Evolutionary conservation across 495 filamentous ascomycete genomes (phyloP), one percentile per base, ranked within the genome.

Genomic region (Hypoxylon perforatum): DNA sequence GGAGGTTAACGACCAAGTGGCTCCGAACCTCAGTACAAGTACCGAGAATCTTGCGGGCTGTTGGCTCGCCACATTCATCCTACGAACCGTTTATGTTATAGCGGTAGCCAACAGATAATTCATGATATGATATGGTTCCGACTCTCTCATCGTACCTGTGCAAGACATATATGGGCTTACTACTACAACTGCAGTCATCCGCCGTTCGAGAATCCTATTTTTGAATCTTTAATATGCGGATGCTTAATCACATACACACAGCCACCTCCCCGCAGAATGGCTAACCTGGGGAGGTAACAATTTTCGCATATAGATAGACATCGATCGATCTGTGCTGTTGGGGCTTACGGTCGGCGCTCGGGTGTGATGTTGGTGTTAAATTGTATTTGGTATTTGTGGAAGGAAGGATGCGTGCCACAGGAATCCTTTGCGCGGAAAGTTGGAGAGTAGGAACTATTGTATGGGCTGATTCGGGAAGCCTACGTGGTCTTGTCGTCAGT

Each of bases 241-340:
- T 55, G 62, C 33, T 65, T 62, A 46, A 48, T 44, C 30, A 46
- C 47, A 35, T 52, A 52, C 30, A 67, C 57, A 51, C 56, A 67
- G 57, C 64, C 63, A 67, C 63, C 63, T 61, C 63, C 63, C 56
- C 30, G 17, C 47, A 61, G 55, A 45, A 23, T 57, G 1, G 39
- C 19, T 58, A 15, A 17, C 33, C 22, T 28, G 39, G 23, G n/a
- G 18, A 11, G n/a, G n/a, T n/a, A 23, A 38, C 38, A 14, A 45
- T 15, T 3, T 17, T 42, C 12, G 35, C 14, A 28, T 3, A n/a
- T 11, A 38, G 12, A 42, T 17, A 42, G 14, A n/a, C 39, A 42
- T 12, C 17, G 12, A 55, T 61, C 51, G 25, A 36, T 33, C 35
- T 38, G 21, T 17, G 15, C 12, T 52, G 51, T 23, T 39, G 8